Evolutionary conservation across 352 stramenopile genomes (phyloP), one percentile per base, ranked within the genome.

Genomic region (Pythium chondricola): DNA sequence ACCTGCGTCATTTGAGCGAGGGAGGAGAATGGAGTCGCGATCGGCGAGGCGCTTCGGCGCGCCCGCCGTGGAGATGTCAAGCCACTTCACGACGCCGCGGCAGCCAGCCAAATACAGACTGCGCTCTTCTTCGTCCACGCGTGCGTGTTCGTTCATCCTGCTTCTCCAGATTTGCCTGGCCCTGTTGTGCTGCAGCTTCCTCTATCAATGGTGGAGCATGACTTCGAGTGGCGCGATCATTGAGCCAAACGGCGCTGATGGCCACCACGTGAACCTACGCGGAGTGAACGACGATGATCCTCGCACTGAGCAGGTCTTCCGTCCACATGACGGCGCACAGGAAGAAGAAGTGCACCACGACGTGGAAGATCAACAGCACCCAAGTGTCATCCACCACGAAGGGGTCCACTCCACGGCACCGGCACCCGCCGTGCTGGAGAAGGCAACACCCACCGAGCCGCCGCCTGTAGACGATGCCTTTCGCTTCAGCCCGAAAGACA

Each of bases 1-100:
- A n/a, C n/a, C n/a, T n/a, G n/a, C n/a, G n/a, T n/a, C n/a, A n/a
- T n/a, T n/a, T n/a, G n/a, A n/a, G n/a, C n/a, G n/a, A n/a, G n/a
- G n/a, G n/a, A n/a, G n/a, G n/a, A 27, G 4, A 2, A 83, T 83
- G 71, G 71, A 80, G 61, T 69, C 71, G 27, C 68, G 71, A 32
- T 63, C 58, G 1, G 20, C 46, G 5, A 31, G 53, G 9, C 53
- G 54, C 16, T 36, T 30, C 9, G 22, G 37, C 14, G 41, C 21
- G 17, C 46, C 40, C 16, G 46, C 33, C 27, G 36, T 59, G 16
- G 52, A 59, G 22, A 33, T 43, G 0, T 16, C 35, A 16, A 58
- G 51, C 30, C 42, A 43, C 29, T 58, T 47, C 29, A 11, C 43
- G 14, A 42, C 51, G 27, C 35, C 30, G 3, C 16, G 30, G 5